phyloP scores from a whole-genome alignment of 108 stramenopile genomes.

The Cyclotella sp. region DNA sequence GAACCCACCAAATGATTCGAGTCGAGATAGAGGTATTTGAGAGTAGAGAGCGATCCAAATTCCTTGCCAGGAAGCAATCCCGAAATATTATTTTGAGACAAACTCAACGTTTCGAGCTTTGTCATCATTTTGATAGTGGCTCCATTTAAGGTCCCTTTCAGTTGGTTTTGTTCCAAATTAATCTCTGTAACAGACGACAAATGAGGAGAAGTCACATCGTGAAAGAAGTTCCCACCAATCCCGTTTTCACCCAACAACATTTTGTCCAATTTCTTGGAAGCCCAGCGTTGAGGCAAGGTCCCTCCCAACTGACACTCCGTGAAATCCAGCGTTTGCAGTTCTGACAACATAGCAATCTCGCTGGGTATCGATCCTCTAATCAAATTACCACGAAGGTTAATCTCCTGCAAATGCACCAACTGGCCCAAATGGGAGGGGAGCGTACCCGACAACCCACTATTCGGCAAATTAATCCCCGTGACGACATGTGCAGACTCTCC shows the following conservation, averaged over 20 bases:
- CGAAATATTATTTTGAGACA: slow-evolving; percentile 51
- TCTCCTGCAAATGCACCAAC: slow-evolving; percentile 25
- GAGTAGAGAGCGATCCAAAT: slow-evolving; percentile 33
- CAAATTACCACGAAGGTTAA: slow-evolving; percentile 48
- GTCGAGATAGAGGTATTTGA: slow-evolving; percentile 49
- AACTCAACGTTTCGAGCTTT: slow-evolving; percentile 43
- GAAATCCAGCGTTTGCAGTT: slow-evolving; percentile 29
- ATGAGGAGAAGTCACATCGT: slow-evolving; percentile 32
- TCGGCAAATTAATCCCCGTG: slow-evolving; percentile 27
- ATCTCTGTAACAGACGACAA: slow-evolving; percentile 40
- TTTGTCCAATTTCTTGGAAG: slow-evolving; percentile 30
- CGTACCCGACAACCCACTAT: slow-evolving; percentile 44
- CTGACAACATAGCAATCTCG: slow-evolving; percentile 30
- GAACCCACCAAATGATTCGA: slow-evolving; percentile 54
- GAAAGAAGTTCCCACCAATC: slow-evolving; percentile 38
- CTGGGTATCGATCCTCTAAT: slow-evolving; percentile 47
- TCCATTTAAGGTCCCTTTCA: slow-evolving; percentile 42
- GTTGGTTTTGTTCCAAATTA: slow-evolving; percentile 39
- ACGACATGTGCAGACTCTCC: not conserved
- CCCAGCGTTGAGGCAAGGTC: slow-evolving; percentile 36
- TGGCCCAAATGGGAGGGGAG: slow-evolving; percentile 45
- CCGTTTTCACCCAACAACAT: slow-evolving; percentile 37
- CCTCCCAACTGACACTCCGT: slow-evolving; percentile 35
- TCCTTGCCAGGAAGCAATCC: slow-evolving; percentile 50
- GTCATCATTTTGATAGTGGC: slow-evolving; percentile 21